phyloP scores from a whole-genome alignment of 2,329 filamentous ascomycete species.

The Aaosphaeria arxii region DNA sequence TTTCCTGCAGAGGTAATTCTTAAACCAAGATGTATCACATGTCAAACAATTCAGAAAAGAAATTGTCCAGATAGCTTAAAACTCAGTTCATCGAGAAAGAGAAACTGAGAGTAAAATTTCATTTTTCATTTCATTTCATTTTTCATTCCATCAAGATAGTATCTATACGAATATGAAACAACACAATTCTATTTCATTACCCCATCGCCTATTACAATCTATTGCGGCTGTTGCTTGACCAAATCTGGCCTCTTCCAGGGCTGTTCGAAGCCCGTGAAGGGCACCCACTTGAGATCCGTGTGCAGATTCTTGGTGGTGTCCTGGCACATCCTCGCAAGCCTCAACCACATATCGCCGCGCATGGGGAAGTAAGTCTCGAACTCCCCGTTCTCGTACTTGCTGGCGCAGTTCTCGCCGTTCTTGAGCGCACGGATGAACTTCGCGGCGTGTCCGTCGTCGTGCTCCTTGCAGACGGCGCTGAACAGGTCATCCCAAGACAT shows the following conservation, averaged over 20 bases:
- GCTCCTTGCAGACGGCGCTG: constrained; percentile 11
- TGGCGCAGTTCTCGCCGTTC: constrained; percentile 17
- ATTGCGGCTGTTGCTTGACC: too few species aligned
- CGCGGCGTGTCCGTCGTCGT: constrained; percentile 37
- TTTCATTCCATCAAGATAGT: too few species aligned
- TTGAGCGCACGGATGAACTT: constrained; percentile 37
- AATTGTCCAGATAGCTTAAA: too few species aligned
- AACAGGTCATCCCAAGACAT: constrained; percentile 31
- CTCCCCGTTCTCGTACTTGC: constrained; percentile 4
- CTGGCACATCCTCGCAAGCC: not conserved
- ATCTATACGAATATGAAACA: too few species aligned
- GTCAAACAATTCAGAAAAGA: too few species aligned
- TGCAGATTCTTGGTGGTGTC: not conserved
- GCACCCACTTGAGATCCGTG: constrained; percentile 5
- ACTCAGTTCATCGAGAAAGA: too few species aligned
- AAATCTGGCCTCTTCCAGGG: not conserved
- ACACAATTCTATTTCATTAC: too few species aligned
- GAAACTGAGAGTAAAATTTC: too few species aligned
- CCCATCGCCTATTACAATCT: too few species aligned
- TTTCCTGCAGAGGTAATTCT: too few species aligned
- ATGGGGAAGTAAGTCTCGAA: not conserved
- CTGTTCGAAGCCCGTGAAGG: constrained; percentile 5
- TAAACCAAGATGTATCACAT: too few species aligned
- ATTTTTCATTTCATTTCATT: too few species aligned
- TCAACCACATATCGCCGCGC: not conserved